Evolutionary conservation across 257 asterid genomes (phyloP).

Genomic region (Ligustrum vulgare): DNA sequence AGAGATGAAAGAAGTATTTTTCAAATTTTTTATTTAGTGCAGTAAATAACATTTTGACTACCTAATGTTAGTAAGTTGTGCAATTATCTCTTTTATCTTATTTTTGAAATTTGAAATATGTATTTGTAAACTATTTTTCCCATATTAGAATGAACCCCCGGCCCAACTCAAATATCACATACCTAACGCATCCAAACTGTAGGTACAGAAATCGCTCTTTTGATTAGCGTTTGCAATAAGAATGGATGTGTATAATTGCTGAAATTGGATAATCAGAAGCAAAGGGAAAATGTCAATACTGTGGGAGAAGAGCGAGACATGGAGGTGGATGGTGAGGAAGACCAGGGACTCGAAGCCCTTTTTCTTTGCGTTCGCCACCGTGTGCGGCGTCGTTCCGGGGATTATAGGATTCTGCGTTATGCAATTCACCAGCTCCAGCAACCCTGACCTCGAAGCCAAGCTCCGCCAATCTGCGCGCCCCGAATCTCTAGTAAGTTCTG

Average conservation of each 20-base stretch:
- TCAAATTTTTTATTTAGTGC: too few species aligned
- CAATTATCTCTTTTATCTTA: too few species aligned
- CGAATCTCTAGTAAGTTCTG: slow-evolving; percentile 52
- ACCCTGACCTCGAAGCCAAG: slow-evolving; percentile 80
- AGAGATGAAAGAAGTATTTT: too few species aligned
- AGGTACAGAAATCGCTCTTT: too few species aligned
- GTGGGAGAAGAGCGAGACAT: slow-evolving; percentile 70
- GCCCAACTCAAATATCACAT: background rate
- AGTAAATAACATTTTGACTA: too few species aligned
- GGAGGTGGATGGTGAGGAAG: slow-evolving; percentile 86
- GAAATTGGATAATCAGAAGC: background rate
- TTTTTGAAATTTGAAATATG: too few species aligned
- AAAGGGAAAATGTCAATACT: slow-evolving; percentile 45
- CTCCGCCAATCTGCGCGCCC: slow-evolving; percentile 83
- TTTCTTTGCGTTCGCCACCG: slow-evolving; percentile 81
- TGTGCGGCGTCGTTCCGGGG: slow-evolving; percentile 93
- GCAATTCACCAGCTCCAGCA: slow-evolving; percentile 61
- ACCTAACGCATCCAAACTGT: background rate
- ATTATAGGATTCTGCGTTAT: slow-evolving; percentile 74
- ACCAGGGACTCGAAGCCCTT: slow-evolving; percentile 85
- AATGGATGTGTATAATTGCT: background rate
- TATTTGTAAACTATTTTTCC: too few species aligned
- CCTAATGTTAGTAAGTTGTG: too few species aligned
- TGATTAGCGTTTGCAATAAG: background rate
- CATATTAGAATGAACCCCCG: too few species aligned